phyloP scores from a whole-genome alignment of 345 rosid species.

The Eucalyptus polyanthemos region DNA sequence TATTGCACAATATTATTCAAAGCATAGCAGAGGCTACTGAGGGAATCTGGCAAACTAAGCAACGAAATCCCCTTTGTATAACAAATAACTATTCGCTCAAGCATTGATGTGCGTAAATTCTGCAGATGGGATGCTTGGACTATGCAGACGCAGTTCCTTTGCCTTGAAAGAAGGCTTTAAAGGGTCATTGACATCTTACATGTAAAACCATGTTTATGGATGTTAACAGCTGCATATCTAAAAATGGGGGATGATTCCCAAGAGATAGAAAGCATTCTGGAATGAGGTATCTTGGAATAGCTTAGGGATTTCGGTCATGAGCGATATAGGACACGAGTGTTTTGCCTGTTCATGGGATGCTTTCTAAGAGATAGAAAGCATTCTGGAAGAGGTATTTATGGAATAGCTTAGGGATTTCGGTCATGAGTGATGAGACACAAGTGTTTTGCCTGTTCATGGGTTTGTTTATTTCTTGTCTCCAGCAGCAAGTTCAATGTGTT shows the following conservation, averaged over 20 bases:
- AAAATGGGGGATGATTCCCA: background rate
- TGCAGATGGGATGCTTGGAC: background rate
- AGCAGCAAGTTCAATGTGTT: background rate
- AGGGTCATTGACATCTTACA: background rate
- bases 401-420: background rate
- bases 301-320: no score
- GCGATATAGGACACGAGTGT: no score
- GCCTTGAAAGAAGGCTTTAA: background rate
- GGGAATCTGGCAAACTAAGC: background rate
- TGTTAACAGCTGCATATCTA: background rate
- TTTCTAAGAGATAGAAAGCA: background rate
- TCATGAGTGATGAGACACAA: background rate
- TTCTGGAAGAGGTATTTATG: background rate
- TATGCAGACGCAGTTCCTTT: background rate
- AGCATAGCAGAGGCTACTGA: background rate
- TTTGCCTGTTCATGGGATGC: background rate
- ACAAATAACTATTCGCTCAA: background rate
- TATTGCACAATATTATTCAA: background rate
- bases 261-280: background rate
- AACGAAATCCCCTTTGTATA: background rate
- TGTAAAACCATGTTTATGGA: background rate
- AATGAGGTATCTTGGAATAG: background rate
- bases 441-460: background rate
- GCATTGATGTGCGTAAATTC: background rate
- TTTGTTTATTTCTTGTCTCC: background rate